phyloP scores from a whole-genome alignment of 2,329 filamentous ascomycete genomes.

The Chaetothyriales sp. region DNA sequence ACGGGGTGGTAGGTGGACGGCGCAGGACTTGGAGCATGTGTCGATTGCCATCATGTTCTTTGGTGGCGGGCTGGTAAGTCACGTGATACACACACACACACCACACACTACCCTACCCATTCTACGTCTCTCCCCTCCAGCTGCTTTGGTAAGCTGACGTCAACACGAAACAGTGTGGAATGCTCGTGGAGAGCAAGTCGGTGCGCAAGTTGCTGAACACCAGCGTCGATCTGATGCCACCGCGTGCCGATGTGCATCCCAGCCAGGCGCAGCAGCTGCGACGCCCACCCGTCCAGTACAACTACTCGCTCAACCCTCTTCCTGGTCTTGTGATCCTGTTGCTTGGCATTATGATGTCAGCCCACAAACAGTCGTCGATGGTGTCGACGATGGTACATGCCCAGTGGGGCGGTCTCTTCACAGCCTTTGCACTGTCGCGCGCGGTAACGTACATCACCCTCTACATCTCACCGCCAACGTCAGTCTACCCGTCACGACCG shows the following conservation, averaged over 20 bases:
- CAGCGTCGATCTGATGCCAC: slow-evolving; percentile 29
- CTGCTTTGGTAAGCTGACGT: slow-evolving; percentile 3
- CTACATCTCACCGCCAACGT: slow-evolving; percentile 67
- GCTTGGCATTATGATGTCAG: slow-evolving; percentile 87
- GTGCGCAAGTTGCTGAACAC: slow-evolving; percentile 46
- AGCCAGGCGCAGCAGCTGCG: slow-evolving; percentile 31
- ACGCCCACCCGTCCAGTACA: slow-evolving; percentile 50
- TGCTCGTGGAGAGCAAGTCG: slow-evolving; percentile 63
- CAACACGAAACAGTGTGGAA: slow-evolving; percentile 44
- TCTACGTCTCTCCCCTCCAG: neutral
- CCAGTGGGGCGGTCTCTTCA: slow-evolving; percentile 79
- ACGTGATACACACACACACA: no score
- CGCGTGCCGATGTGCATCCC: slow-evolving; percentile 19
- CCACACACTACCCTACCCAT: no score
- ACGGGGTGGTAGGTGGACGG: slow-evolving; percentile 55
- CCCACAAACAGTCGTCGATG: slow-evolving; percentile 71
- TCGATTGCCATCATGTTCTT: slow-evolving; percentile 91
- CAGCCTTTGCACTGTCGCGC: slow-evolving; percentile 65
- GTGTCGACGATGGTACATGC: slow-evolving; percentile 82
- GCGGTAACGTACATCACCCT: slow-evolving; percentile 64
- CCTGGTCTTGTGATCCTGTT: slow-evolving; percentile 75
- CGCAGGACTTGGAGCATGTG: slow-evolving; percentile 76
- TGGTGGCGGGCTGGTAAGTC: slow-evolving; percentile 63
- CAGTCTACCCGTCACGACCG: slow-evolving; percentile 65
- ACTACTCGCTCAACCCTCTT: slow-evolving; percentile 71